These are phyloP conservation scores for Curvularia spicifera DNA, from an alignment of 2,329 filamentous ascomycete species.

Conservation along the genomic window DNA sequence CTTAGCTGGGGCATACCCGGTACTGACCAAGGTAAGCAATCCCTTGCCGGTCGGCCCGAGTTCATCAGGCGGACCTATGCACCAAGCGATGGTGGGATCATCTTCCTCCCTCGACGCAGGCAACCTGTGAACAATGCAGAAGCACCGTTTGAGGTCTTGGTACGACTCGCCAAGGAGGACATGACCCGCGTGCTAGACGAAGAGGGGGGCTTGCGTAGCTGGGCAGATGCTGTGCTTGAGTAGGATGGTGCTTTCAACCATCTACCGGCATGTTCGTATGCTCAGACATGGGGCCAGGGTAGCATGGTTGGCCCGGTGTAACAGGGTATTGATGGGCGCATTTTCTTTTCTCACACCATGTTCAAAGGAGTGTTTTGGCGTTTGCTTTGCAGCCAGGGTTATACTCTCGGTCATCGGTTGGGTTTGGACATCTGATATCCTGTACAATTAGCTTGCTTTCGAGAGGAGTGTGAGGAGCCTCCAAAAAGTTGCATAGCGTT, in stretches of 20 bases:
- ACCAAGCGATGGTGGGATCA: conserved; percentile 44
- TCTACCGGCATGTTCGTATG: conserved; percentile 11
- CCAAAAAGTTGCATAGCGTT: conserved; percentile 1
- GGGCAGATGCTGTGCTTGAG: conserved; percentile 39
- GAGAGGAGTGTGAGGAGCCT: not conserved
- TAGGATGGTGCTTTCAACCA: conserved; percentile 6
- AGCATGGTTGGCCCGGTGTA: conserved; percentile 21
- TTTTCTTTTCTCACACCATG: conserved; percentile 6
- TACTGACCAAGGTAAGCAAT: conserved; percentile 31
- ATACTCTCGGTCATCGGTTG: conserved; percentile 21
- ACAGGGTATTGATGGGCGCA: conserved; percentile 20
- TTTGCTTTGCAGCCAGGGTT: conserved; percentile 20
- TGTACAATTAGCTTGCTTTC: conserved; percentile 41
- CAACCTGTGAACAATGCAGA: conserved; percentile 29
- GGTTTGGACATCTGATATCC: conserved; percentile 44
- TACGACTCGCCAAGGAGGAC: conserved; percentile 43
- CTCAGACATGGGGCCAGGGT: conserved; percentile 13
- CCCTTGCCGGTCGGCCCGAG: conserved; percentile 40
- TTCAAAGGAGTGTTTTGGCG: conserved; percentile 17
- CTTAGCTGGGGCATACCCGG: conserved; percentile 45
- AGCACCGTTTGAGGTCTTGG: conserved; percentile 45
- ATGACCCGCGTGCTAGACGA: conserved; percentile 42
- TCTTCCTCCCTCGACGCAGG: conserved; percentile 43
- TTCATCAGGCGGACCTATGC: conserved; percentile 43
- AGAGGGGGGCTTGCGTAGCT: conserved; percentile 36